Base-by-base conservation (phyloP, 2,329 filamentous ascomycete species). In the Aspergillus terreus region DNA sequence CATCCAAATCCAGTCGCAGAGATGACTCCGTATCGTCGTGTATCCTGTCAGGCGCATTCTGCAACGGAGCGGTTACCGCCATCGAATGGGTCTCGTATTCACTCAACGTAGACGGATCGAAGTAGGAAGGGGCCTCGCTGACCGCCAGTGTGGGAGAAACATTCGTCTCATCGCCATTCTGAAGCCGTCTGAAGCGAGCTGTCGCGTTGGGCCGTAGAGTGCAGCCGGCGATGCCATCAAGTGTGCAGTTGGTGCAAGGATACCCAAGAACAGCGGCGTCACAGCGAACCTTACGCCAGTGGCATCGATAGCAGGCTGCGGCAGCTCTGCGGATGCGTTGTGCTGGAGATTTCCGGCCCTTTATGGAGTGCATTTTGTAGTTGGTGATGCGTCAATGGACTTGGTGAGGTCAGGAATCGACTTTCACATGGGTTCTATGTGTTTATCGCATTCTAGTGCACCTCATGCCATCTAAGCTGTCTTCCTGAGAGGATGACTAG, bases 211-310 rank as follows among this genome's bases (percentile, higher is more conserved):
- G 72, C 73, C 58, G 57, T 15, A 63, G 47, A 14, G 55, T 41
- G 46, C 62, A 64, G 15, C 60, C 50, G 0, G 67, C 69, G 56
- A 78, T 76, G 52, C 73, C 76, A 56, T 80, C 77, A 49, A 78
- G 73, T 43, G 76, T 76, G 60, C 77, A 80, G 50, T 79, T 79
- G 67, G 78, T 79, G 63, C 75, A 81, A 9, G 77, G 78, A 43
- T 55, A 60, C 12, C 64, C 66, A 5, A 58, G 49, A 21, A 66
- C 63, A 1, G 64, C 63, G n/a, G 63, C 61, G 53, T 67, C 63
- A 43, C 66, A 65, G 42, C 65, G 58, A 17, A 71, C 63, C 43
- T 66, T 66, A 36, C 66, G 61, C 44, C 65, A 58, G 49, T 67
- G 68, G 33, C 68, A 71, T 55, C 61, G 63, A 11, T 58, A 60